Evolutionary conservation across 257 asterid genomes (phyloP).

Genomic region (Solanum lignicaule): DNA sequence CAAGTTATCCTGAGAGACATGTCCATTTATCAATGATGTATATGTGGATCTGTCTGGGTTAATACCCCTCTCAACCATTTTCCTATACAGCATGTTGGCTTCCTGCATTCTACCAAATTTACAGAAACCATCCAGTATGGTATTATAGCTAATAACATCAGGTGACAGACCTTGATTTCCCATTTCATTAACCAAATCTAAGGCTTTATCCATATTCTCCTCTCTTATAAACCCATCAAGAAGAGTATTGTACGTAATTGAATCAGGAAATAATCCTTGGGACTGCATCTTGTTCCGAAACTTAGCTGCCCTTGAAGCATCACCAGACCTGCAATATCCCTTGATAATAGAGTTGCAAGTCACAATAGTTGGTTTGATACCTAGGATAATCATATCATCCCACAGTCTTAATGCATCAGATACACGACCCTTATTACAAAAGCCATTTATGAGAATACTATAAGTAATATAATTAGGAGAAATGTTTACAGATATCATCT

Average conservation of each 20-base stretch:
- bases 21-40: conserved; percentile 48
- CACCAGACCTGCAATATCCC: conserved; percentile 57
- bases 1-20: conserved; percentile 45
- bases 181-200: conserved; percentile 40
- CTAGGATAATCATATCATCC: conserved; percentile 56
- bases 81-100: conserved; percentile 30
- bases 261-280: conserved; percentile 43
- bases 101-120: conserved; percentile 58
- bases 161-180: conserved; percentile 34
- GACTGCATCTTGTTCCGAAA: conserved; percentile 45
- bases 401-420: conserved; percentile 46
- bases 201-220: conserved; percentile 44
- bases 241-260: conserved; percentile 52
- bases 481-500: conserved; percentile 38
- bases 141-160: conserved; percentile 48
- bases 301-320: conserved; percentile 30
- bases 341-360: conserved; percentile 59
- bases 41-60: conserved; percentile 47
- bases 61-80: conserved; percentile 37
- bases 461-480: conserved; percentile 49
- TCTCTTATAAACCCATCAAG: conserved; percentile 59
- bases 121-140: conserved; percentile 44
- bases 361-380: conserved; percentile 37
- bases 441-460: conserved; percentile 56
- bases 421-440: conserved; percentile 35